phyloP scores from a whole-genome alignment of 2,329 filamentous ascomycete genomes.

The Coniochaeta prunicola region DNA sequence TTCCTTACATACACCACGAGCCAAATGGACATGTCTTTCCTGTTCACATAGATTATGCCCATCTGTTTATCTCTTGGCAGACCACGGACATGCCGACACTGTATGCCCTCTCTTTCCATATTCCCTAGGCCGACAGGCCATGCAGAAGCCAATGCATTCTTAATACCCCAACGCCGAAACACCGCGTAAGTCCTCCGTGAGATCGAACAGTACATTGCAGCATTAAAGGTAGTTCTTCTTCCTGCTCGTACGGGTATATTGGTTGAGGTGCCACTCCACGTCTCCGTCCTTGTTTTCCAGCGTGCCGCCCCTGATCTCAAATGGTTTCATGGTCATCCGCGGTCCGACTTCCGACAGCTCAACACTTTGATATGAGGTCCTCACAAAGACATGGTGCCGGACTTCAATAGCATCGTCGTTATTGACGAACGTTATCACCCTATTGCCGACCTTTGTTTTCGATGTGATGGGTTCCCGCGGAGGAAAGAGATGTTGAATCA shows the following conservation, averaged over 20 bases:
- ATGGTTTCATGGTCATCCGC: conserved; percentile 93
- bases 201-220: background rate
- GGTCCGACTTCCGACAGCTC: conserved; percentile 87
- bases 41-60: background rate
- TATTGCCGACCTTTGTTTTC: conserved; percentile 71
- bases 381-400: conserved; percentile 82
- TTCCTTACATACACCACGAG: too few species aligned
- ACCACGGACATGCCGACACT: too few species aligned
- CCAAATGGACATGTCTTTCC: background rate
- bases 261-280: conserved; percentile 91
- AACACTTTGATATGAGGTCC: conserved; percentile 83
- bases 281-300: conserved; percentile 93
- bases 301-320: conserved; percentile 87
- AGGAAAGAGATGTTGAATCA: conserved; percentile 90
- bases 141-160: background rate
- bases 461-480: conserved; percentile 69
- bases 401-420: conserved; percentile 92
- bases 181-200: background rate
- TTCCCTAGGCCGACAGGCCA: background rate
- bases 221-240: conserved; percentile 91
- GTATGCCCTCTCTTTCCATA: background rate
- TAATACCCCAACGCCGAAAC: background rate
- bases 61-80: too few species aligned
- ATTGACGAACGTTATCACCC: conserved; percentile 91
- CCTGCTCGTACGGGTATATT: conserved; percentile 85